These are phyloP conservation scores for Chaetomium cochliodes DNA, from an alignment of 495 filamentous ascomycete genomes.

Conservation along the genomic window DNA sequence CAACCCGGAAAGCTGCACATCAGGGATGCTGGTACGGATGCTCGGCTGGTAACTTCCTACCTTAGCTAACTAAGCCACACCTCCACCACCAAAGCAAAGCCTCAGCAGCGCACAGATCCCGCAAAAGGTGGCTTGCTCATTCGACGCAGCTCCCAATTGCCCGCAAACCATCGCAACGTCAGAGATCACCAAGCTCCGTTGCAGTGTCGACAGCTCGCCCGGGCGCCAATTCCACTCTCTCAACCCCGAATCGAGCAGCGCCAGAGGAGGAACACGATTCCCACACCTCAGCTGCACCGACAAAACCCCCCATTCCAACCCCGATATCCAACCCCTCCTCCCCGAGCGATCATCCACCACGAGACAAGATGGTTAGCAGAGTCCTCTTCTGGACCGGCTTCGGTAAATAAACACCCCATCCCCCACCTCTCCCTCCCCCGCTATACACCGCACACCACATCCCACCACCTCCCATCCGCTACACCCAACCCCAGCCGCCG, in stretches of 20 bases:
- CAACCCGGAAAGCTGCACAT: background rate
- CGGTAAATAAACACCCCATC: slow-evolving; percentile 59
- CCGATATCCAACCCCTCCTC: background rate
- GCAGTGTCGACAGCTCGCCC: slow-evolving; percentile 13
- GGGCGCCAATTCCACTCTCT: slow-evolving; percentile 19
- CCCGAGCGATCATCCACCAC: background rate
- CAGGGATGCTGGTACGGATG: background rate
- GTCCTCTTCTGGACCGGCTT: slow-evolving; percentile 96
- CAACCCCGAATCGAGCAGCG: background rate
- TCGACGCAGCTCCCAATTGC: slow-evolving; percentile 6
- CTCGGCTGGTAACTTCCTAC: no score
- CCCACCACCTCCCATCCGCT: no score
- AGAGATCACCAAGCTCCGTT: slow-evolving; percentile 21
- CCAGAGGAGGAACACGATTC: slow-evolving; percentile 18
- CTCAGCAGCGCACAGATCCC: slow-evolving; percentile 3
- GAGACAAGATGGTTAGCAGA: slow-evolving; percentile 59
- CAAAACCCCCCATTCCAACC: background rate
- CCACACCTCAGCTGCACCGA: background rate
- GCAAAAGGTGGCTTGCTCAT: slow-evolving; percentile 19
- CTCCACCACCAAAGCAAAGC: background rate
- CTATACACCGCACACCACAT: no score
- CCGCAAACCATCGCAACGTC: slow-evolving; percentile 18
- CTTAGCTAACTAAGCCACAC: slow-evolving; percentile 3
- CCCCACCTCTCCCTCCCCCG: background rate
- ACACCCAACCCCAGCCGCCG: background rate